These are phyloP conservation scores for Penicillium sp. DNA, from an alignment of 2,329 filamentous ascomycete genomes.

Conservation along the genomic window DNA sequence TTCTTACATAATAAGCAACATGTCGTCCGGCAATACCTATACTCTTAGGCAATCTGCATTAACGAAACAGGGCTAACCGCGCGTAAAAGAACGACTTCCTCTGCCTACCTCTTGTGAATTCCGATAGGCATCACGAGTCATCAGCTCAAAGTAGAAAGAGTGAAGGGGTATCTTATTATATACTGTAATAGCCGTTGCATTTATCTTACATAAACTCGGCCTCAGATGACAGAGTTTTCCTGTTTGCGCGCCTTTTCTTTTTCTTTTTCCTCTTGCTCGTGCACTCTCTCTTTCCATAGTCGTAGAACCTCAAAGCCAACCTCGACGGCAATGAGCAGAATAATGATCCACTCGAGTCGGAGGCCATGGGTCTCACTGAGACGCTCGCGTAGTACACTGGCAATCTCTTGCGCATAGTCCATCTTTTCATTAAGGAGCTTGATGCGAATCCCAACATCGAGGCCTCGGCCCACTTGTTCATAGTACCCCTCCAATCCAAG, in stretches of 20 bases:
- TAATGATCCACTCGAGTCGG: constrained; percentile 92
- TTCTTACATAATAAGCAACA: too few relatives aligned
- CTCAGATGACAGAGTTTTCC: neutral
- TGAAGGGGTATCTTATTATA: constrained; percentile 18
- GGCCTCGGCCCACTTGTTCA: constrained; percentile 82
- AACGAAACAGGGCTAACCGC: too few relatives aligned
- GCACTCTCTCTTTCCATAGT: constrained; percentile 63
- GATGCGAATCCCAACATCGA: constrained; percentile 91
- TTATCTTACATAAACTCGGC: neutral
- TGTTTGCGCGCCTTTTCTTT: constrained; percentile 13
- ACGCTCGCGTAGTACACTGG: constrained; percentile 81
- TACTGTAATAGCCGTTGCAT: neutral
- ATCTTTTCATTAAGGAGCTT: constrained; percentile 93
- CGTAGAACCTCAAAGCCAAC: constrained; percentile 81
- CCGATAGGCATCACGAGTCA: constrained; percentile 6
- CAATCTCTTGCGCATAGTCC: constrained; percentile 96
- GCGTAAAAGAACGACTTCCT: too few relatives aligned
- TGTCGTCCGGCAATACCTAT: too few relatives aligned
- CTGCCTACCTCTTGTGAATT: too few relatives aligned
- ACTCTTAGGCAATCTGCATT: too few relatives aligned
- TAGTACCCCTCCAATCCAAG: constrained; percentile 92
- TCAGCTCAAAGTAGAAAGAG: neutral
- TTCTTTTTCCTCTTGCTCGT: constrained; percentile 33
- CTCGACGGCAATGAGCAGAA: constrained; percentile 87
- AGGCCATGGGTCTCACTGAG: constrained; percentile 88